Base-by-base conservation (phyloP, 495 filamentous ascomycete species). In the Lepidopterella palustris region DNA sequence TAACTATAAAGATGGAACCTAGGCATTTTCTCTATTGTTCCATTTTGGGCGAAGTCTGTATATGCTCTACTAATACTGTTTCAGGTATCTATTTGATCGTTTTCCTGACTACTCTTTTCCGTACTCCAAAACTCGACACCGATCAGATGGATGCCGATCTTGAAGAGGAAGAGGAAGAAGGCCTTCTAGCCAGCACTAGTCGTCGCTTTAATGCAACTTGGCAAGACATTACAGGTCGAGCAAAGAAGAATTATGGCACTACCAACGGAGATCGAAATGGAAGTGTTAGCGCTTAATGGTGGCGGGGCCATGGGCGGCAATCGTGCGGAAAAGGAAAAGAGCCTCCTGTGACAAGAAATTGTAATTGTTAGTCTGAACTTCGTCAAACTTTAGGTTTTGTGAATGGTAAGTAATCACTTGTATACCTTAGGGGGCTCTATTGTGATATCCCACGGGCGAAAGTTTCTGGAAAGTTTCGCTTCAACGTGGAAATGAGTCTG, bases 91-190 rank as follows among this genome's bases (percentile, higher is more conserved):
- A 93, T 74, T 68, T 95, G 6, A 73, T 95, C 53, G 82, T 93
- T 27, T 84, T 92, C 60, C 40, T 89, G 31, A 85, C 84, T 1
- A 82, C 86, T 1, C 73, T 97, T 0, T 82, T 98, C 75, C 83
- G 88, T 26, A 86, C 90, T 8, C 91, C 92, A 1, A 84, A 80
- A 66, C 69, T 95, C 29, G 79, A 95, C 63, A 77, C 89, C 51
- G 81, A 78, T 47, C 82, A 89, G 70, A 65, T 90, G 8, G 90
- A 96, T 61, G 89, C 91, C 59, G 92, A 97, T 73, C 84, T 89
- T 20, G 89, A 96, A 76, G 88, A 84, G n/a, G 92, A 90, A 11
- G 93, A 97, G 67, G 93, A 98, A 71, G 93, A 98, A 74, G 88
- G 90, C 2, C 73, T 98, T 56, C 76, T 98, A 29, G 88, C 88